phyloP scores from a whole-genome alignment of 106 monocot genomes.

The Allium fistulosum region DNA sequence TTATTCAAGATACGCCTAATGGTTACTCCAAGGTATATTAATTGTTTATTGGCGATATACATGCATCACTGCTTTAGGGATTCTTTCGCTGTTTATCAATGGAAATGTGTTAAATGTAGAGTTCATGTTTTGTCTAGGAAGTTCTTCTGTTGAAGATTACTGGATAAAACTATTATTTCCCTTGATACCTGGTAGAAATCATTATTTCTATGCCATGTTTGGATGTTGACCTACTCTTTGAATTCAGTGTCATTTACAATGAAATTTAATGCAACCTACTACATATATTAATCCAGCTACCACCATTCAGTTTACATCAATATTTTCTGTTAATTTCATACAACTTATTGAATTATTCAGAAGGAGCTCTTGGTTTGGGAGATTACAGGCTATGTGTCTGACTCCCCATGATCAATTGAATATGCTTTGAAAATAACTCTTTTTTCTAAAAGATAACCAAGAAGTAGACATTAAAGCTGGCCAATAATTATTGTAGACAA shows the following conservation, averaged over 20 bases:
- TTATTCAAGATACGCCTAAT: constrained; percentile 60
- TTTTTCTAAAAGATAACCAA: not conserved
- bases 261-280: no score
- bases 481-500: not conserved
- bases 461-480: not conserved
- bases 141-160: not conserved
- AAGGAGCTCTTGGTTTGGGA: no score
- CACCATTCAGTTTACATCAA: no score
- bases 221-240: no score
- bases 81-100: not conserved
- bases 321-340: no score
- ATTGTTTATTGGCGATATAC: not conserved
- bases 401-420: not conserved
- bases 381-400: no score
- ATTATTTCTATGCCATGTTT: no score
- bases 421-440: not conserved
- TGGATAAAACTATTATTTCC: not conserved
- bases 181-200: not conserved
- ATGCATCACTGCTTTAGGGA: not conserved
- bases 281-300: no score
- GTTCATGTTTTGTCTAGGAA: not conserved
- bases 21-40: constrained; percentile 57
- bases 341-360: no score
- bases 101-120: not conserved
- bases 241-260: no score